A percentile compares a stretch with the other conserved stretches of the same genome.
Evolutionary conservation across 2,329 filamentous ascomycete species (phyloP).

Genomic region (Fusarium udum): DNA sequence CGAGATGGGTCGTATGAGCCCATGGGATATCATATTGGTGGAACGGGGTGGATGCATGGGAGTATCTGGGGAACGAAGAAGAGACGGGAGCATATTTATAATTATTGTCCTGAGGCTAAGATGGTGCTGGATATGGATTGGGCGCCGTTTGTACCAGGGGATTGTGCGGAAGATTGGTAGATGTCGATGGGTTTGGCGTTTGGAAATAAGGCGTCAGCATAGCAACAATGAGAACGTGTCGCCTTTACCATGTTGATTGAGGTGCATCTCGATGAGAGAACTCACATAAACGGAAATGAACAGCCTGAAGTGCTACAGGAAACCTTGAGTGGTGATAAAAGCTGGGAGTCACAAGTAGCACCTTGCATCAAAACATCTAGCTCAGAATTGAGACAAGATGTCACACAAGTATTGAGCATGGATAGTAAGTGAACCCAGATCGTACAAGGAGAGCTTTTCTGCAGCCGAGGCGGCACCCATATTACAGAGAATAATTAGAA

Average conservation of each 20-base stretch:
- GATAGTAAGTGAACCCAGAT: not conserved
- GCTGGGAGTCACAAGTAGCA: accelerated
- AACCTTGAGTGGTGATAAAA: accelerated
- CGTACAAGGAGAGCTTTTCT: not conserved
- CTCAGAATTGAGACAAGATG: accelerated
- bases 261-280: not conserved
- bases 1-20: not conserved
- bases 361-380: accelerated
- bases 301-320: accelerated
- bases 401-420: accelerated
- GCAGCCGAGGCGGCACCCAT: accelerated
- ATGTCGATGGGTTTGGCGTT: accelerated
- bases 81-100: not conserved
- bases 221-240: not conserved
- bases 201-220: accelerated
- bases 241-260: accelerated
- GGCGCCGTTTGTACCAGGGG: not conserved
- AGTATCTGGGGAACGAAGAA: not conserved
- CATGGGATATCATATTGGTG: not conserved
- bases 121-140: not conserved
- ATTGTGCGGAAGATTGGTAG: not conserved
- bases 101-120: not conserved
- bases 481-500: no score
- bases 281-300: not conserved
- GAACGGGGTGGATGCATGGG: not conserved